These are phyloP conservation scores for Microbotryomycetes sp. DNA, from an alignment of 1,284 basidiomycete genomes.

Conservation along the genomic window DNA sequence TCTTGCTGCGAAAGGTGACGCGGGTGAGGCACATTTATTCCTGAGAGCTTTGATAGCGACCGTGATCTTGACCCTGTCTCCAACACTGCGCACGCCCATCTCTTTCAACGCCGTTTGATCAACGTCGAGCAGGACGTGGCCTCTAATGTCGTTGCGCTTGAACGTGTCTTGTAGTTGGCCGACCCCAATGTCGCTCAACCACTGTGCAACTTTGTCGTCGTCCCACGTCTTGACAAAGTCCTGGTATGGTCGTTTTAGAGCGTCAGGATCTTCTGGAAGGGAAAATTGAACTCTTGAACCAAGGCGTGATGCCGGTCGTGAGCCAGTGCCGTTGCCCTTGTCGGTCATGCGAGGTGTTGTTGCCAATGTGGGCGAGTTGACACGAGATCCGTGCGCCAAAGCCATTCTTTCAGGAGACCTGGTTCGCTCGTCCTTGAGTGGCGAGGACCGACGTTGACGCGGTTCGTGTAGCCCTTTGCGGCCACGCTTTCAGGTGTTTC, in stretches of 20 bases:
- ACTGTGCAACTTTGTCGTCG: constrained; percentile 32
- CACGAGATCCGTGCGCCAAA: too few relatives aligned
- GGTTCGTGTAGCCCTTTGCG: too few relatives aligned
- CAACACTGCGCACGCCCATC: constrained; percentile 76
- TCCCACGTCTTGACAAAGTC: constrained; percentile 33
- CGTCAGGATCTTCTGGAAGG: not conserved
- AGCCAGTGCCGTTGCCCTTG: not conserved
- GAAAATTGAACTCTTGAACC: not conserved
- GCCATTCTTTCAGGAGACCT: too few relatives aligned
- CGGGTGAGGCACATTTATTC: constrained; percentile 46
- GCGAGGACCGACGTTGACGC: too few relatives aligned
- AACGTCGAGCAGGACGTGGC: constrained; percentile 78
- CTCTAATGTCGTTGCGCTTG: constrained; percentile 75
- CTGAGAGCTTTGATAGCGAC: constrained; percentile 74
- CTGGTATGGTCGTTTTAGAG: constrained; percentile 1
- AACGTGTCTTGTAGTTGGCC: constrained; percentile 63
- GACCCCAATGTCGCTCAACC: constrained; percentile 50
- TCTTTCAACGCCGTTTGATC: constrained; percentile 79
- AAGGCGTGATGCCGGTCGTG: not conserved
- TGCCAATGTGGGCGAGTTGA: not conserved
- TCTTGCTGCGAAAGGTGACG: constrained; percentile 1
- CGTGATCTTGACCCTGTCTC: constrained; percentile 77
- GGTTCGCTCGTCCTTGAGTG: too few relatives aligned
- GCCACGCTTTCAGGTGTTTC: too few relatives aligned
- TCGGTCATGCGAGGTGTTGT: not conserved